Evolutionary conservation across 305 asterid species (phyloP).

Genomic region (Fraxinus latifolia): DNA sequence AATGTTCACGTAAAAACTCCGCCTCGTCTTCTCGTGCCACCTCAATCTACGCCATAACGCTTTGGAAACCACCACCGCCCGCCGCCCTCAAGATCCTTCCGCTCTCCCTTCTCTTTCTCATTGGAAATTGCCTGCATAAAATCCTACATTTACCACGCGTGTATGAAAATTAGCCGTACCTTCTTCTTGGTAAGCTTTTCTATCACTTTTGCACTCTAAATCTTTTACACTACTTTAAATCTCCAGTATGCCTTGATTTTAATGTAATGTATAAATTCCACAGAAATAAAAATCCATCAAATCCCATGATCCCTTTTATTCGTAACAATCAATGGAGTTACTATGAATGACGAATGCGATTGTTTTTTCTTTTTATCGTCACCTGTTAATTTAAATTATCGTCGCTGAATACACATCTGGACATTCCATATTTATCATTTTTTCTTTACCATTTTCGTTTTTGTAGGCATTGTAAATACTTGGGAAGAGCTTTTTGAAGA

Average conservation of each 20-base stretch:
- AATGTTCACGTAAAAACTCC: conserved; percentile 15
- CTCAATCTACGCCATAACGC: conserved; percentile 17
- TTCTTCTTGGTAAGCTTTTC: conserved; percentile 20
- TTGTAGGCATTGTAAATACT: not conserved
- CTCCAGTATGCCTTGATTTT: not conserved
- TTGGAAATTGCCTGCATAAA: not conserved
- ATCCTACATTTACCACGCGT: not conserved
- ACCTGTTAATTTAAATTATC: not conserved
- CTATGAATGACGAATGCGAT: not conserved
- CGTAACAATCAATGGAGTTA: not conserved
- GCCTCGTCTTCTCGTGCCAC: conserved; percentile 24
- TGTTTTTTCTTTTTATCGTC: not conserved
- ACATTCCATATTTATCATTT: not conserved
- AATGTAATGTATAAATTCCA: not conserved
- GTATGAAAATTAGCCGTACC: conserved; percentile 17
- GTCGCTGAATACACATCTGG: not conserved
- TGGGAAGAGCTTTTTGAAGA: not conserved
- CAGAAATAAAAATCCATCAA: conserved; percentile 7
- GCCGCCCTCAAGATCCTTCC: conserved; percentile 8
- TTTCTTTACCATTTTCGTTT: not conserved
- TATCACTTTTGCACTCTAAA: conserved; percentile 3
- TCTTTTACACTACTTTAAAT: not conserved
- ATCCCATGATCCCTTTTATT: not conserved
- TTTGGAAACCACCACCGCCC: not conserved
- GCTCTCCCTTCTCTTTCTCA: not conserved